Conservation (phyloP, 306 rosid species). For the peach (Prunus persica) region Prunus_persica_NCBIv2 NC_034014.1:29409001-29409500, state of each 20-base stretch:
- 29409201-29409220: slow-evolving; percentile 75
- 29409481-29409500: slow-evolving; percentile 17
- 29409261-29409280: neutral
- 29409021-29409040: too few species aligned
- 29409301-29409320: slow-evolving; percentile 65
- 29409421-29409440: slow-evolving; percentile 55
- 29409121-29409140: slow-evolving; percentile 54
- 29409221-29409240: slow-evolving; percentile 37
- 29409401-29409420: slow-evolving; percentile 77
- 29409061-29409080: slow-evolving; percentile 50
- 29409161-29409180: slow-evolving; percentile 88
- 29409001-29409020: neutral
- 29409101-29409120: slow-evolving; percentile 72
- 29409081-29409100: slow-evolving; percentile 85
- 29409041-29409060: too few species aligned
- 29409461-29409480: slow-evolving; percentile 52
- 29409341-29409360: slow-evolving; percentile 92
- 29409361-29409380: slow-evolving; percentile 79
- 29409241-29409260: neutral
- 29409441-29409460: slow-evolving; percentile 81
- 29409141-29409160: slow-evolving; percentile 70
- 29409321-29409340: slow-evolving; percentile 79
- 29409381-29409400: slow-evolving; percentile 57
- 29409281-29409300: neutral
- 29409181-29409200: slow-evolving; percentile 85